Conservation (phyloP, 106 monocot species). For the Dioscorea alata region DNA sequence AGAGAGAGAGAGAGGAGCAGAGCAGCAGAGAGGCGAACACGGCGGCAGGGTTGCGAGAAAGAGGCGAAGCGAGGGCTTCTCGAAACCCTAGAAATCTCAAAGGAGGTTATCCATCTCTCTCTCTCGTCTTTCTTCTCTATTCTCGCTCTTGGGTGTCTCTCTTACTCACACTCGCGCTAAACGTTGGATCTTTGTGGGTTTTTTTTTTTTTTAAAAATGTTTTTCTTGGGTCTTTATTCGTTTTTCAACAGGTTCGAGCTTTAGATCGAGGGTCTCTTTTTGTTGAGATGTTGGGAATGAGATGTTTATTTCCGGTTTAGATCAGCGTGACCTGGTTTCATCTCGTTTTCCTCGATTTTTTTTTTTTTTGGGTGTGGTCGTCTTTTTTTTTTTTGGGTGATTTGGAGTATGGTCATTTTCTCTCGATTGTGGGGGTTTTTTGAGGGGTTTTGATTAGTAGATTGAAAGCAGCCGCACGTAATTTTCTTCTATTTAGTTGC, state of each 20-base stretch:
- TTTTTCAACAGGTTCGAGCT: not conserved
- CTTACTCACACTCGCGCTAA: too few relatives aligned
- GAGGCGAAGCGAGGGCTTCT: not conserved
- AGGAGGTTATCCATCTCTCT: not conserved
- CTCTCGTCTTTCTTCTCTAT: not conserved
- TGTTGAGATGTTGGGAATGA: not conserved
- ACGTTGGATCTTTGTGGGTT: too few relatives aligned
- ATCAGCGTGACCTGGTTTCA: not conserved
- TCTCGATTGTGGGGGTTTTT: not conserved
- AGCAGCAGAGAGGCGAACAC: not conserved
- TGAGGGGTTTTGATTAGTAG: not conserved
- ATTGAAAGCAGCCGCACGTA: too few relatives aligned
- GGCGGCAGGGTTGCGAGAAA: not conserved
- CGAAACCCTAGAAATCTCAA: constrained; percentile 1
- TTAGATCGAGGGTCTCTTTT: not conserved
- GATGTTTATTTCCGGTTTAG: not conserved
- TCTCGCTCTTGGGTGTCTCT: not conserved
- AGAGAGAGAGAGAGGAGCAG: constrained; percentile 1
- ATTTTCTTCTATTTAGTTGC: too few relatives aligned
- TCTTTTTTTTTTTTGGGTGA: not conserved
- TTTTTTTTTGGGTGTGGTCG: not conserved
- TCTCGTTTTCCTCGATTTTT: not conserved
- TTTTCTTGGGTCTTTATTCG: not conserved
- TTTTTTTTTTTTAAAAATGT: too few relatives aligned
- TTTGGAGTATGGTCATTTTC: not conserved